Evolutionary conservation across 2,329 filamentous ascomycete genomes (phyloP), one percentile per base, ranked within the genome.

Genomic region (Talaromyces sp.): DNA sequence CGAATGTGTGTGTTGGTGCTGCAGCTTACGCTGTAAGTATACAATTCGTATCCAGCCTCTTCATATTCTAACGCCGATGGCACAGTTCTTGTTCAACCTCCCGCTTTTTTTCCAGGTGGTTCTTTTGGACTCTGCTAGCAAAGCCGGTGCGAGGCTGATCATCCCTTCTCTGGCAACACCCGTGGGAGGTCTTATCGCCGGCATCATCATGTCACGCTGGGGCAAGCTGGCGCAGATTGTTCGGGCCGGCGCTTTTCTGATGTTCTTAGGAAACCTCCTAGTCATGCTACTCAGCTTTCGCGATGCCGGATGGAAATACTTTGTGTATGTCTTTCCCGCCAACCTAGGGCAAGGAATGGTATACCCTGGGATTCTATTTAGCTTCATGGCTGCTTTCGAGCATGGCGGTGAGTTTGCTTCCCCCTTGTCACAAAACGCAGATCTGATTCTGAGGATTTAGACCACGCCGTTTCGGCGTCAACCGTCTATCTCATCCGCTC

Each of bases 401-500:
- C 86, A 88, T 66, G 75, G 81, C 36, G 82, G 85, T 86, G 74
- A 66, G 79, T 67, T 1, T 14, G 27, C 16, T 52, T 12, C 44
- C 34, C 9, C 6, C 28, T 52, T 3, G 12, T 40, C 2, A 7
- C n/a, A n/a, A 40, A 40, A 66, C 8, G 56, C 31, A 42, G 44
- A 54, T 7, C 12, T 34, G 36, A 12, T 40, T 27, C 0, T 1
- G 6, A 16, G 10, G 18, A 30, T 56, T 12, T 42, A 87, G 86
- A 88, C 58, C 85, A 88, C 67, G 85, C 85, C 10, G 85, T 88
- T 1, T 84, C 82, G 0, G 81, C 85, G 2, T 88, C 85, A 1
- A 87, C 83, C 0, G 83, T 87, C 6, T 89, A 89, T 69, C 79
- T 89, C 23, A 81, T 89, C 51, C 82, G 86, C 30, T 88, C 85